Conservation (phyloP, 441 rosid genomes). For the Eutrema salsugineum region DNA sequence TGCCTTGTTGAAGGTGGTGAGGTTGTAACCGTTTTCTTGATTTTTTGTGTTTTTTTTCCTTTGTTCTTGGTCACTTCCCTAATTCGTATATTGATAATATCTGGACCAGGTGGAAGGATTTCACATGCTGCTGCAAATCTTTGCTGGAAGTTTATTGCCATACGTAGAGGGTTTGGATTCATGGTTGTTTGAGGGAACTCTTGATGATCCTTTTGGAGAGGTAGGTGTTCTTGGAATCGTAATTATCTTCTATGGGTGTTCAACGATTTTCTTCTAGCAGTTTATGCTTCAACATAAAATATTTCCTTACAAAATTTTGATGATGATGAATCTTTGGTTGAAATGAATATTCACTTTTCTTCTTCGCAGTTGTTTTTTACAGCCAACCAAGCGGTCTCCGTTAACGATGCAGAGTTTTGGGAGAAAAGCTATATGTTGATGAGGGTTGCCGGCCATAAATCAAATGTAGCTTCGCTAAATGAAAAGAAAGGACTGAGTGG, state of each 20-base stretch:
- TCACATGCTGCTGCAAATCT: slow-evolving; percentile 72
- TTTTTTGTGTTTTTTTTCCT: slow-evolving; percentile 1
- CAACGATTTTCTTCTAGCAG: neutral
- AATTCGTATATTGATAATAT: slow-evolving; percentile 11
- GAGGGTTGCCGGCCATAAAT: slow-evolving; percentile 36
- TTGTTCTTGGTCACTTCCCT: slow-evolving; percentile 12
- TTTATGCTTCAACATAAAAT: neutral
- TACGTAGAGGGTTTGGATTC: slow-evolving; percentile 77
- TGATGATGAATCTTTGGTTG: slow-evolving; percentile 5
- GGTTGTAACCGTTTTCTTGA: slow-evolving; percentile 48
- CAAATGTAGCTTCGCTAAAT: slow-evolving; percentile 35
- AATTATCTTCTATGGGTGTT: neutral
- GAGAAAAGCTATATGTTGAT: slow-evolving; percentile 80
- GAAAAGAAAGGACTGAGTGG: slow-evolving; percentile 44
- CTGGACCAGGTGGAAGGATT: slow-evolving; percentile 79
- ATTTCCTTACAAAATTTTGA: slow-evolving; percentile 10
- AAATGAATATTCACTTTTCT: slow-evolving; percentile 8
- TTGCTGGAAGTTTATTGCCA: slow-evolving; percentile 75
- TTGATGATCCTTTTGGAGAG: slow-evolving; percentile 96
- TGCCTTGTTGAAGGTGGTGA: slow-evolving; percentile 95
- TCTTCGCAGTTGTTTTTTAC: slow-evolving; percentile 71
- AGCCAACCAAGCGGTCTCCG: slow-evolving; percentile 59
- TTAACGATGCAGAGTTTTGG: slow-evolving; percentile 90
- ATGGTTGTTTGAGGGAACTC: slow-evolving; percentile 87
- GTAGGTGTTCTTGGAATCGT: slow-evolving; percentile 35